Conservation (phyloP, 2,329 filamentous ascomycete genomes). For the Aotearoamyces nothofagi region DNA sequence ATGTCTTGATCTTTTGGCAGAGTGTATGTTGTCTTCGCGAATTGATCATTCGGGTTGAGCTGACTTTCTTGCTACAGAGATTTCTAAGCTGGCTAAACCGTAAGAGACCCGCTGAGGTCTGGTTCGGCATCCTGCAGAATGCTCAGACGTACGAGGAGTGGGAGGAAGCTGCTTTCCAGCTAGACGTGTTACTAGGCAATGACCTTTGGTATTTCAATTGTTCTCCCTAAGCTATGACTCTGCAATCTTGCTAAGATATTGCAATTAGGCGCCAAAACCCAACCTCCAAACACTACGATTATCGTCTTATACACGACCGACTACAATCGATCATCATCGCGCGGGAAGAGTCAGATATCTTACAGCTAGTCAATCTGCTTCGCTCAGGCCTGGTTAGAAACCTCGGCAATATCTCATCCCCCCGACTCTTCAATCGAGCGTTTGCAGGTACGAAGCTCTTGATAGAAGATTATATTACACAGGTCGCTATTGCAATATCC, state of each 20-base stretch:
- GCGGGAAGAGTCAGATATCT: conserved; percentile 55
- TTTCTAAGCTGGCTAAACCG: conserved; percentile 50
- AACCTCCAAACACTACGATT: conserved; percentile 72
- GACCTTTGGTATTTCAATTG: conserved; percentile 79
- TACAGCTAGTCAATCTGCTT: conserved; percentile 63
- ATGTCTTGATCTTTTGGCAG: conserved; percentile 48
- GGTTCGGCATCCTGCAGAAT: conserved; percentile 48
- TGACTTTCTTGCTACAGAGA: conserved; percentile 32
- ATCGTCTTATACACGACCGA: conserved; percentile 66
- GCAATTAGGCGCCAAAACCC: conserved; percentile 68
- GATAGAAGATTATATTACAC: conserved; percentile 80
- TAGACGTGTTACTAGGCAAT: conserved; percentile 70
- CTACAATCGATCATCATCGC: conserved; percentile 55
- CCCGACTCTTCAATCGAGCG: conserved; percentile 68
- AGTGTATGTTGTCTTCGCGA: conserved; percentile 26
- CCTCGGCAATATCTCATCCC: conserved; percentile 76
- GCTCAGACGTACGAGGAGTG: conserved; percentile 70
- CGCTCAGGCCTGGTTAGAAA: conserved; percentile 71
- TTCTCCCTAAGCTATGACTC: conserved; percentile 5
- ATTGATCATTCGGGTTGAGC: conserved; percentile 3
- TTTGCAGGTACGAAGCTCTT: conserved; percentile 81
- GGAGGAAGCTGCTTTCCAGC: conserved; percentile 66
- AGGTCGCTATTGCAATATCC: conserved; percentile 67
- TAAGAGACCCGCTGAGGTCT: conserved; percentile 47
- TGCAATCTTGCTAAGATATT: no score